Evolutionary conservation across 257 asterid species (phyloP), one percentile per base, ranked within the genome.

Genomic region (Scutellaria galericulata): DNA sequence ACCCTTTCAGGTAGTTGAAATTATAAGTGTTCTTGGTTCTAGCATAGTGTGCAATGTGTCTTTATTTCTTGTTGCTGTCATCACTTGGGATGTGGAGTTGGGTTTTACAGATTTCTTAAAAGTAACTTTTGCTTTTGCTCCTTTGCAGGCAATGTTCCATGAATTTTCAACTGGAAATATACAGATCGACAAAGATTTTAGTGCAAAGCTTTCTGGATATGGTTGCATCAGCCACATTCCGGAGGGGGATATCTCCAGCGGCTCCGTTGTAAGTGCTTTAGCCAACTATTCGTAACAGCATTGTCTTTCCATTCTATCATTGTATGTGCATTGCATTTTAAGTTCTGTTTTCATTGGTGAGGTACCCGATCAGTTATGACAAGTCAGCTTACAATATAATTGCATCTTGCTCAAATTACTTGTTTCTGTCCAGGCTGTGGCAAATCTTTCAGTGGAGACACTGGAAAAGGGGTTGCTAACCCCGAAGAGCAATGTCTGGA

Each of bases 201-300:
- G 96, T 61, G 93, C 97, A 51, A 93, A 89, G 81, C 96, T 93
- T 60, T 90, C 98, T n/a, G 98, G 98, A 75, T 93, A 90, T 85
- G 98, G 98, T 58, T 87, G 96, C 86, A 77, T 93, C 75, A 81
- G 85, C 72, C 96, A 84, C 83, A 81, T 89, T 58, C 90, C 93
- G 1, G 98, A 90, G 79, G 78, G 92, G 12, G 96, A 89, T 71
- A 88, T 89, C 73, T 86, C 96, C 63, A 86, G 85, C 74, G 79
- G 80, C 76, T 81, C 88, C 51, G 82, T 63, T 61, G 85, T 81
- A 69, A 81, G 85, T 77, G 59, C 51, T 72, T 48, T 41, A 14
- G 64, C 54, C 39, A 35, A 14, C 42, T n/a, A 22, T 46, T 71
- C 11, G 5, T 72, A 14, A 44, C 46, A 40, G 24, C 50, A 39